These are phyloP conservation scores for Taphrina flavorubra DNA, from an alignment of 1,139 yeast species.

Conservation along the genomic window DNA sequence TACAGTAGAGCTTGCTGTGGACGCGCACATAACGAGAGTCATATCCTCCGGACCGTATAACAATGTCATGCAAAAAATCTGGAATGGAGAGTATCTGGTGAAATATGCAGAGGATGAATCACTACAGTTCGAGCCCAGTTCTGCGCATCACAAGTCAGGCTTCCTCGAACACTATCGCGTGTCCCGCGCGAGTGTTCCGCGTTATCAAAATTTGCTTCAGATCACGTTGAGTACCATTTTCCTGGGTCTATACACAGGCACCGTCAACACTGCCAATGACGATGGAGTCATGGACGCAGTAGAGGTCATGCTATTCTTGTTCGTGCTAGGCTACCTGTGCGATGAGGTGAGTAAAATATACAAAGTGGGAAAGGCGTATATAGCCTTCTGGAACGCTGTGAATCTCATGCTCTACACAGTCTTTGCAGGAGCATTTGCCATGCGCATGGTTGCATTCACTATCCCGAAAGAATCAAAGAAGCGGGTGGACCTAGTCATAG, in stretches of 20 bases:
- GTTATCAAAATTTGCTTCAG: slow-evolving; percentile 77
- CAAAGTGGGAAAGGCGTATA: slow-evolving; percentile 70
- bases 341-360: slow-evolving; percentile 75
- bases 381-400: slow-evolving; percentile 81
- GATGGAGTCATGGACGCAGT: slow-evolving; percentile 54
- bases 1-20: slow-evolving; percentile 34
- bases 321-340: slow-evolving; percentile 67
- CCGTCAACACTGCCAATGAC: slow-evolving; percentile 61
- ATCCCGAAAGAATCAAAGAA: slow-evolving; percentile 50
- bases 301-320: slow-evolving; percentile 67
- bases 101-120: slow-evolving; percentile 38
- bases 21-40: slow-evolving; percentile 34
- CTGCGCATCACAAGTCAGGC: slow-evolving; percentile 22
- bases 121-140: slow-evolving; percentile 23
- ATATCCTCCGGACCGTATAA: slow-evolving; percentile 27
- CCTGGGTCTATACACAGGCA: slow-evolving; percentile 65
- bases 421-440: slow-evolving; percentile 52
- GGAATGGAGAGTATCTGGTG: slow-evolving; percentile 34
- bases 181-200: slow-evolving; percentile 61
- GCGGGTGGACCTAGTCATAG: slow-evolving; percentile 60
- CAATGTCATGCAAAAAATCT: slow-evolving; percentile 26
- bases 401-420: slow-evolving; percentile 52
- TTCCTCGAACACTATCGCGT: slow-evolving; percentile 32
- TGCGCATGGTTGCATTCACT: slow-evolving; percentile 62
- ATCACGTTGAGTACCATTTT: slow-evolving; percentile 70